Base-by-base conservation (phyloP, 805 yeast species). In the Myxozyma nipponensis region DNA sequence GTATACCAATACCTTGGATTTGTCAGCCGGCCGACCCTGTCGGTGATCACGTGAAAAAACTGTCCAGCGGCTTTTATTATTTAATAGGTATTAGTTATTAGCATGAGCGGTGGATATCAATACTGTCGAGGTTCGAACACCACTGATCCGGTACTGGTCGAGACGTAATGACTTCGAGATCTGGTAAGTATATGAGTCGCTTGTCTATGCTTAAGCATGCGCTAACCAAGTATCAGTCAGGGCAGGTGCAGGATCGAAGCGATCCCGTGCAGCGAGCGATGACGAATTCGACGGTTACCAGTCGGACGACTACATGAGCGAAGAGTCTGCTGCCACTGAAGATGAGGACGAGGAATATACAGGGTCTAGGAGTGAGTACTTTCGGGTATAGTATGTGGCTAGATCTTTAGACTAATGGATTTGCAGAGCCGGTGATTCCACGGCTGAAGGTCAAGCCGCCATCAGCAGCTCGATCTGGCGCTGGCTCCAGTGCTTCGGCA, bases 311-410 rank as follows among this genome's bases (percentile, higher is more conserved):
- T 49, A 51, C 47, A 30, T 39, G 42, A 44, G 47, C 40, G 46
- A 50, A 6, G 57, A 53, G 18, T 53, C 57, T 6, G 49, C 47
- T 15, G 49, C 52, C 13, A 53, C 57, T 2, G 56, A 44, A 15
- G 56, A 53, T 19, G 56, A 52, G 32, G 57, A 50, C 15, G 57
- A 52, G 17, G 57, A 47, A 25, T 44, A 49, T 41, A 39, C 42
- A 13, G 47, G 45, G 17, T 37, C 34, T 3, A 19, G 37, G 44
- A 32, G 6, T 9, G 44, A 19, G 9, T 2, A 6, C 3, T 6
- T 21, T 35, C 21, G n/a, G 45, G 32, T 28, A 28, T 28, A 7
- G 32, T 28, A 28, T 28, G 32, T 9, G 7, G 32, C 13, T 28
- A n/a, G n/a, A n/a, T n/a, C n/a, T n/a, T n/a, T n/a, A n/a, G n/a